Percentiles rank a stretch among this genome's conserved stretches.
These are phyloP conservation scores for Coemansia sp. DNA, from an alignment of 192 early-diverging fungal genomes.

Conservation along the genomic window DNA sequence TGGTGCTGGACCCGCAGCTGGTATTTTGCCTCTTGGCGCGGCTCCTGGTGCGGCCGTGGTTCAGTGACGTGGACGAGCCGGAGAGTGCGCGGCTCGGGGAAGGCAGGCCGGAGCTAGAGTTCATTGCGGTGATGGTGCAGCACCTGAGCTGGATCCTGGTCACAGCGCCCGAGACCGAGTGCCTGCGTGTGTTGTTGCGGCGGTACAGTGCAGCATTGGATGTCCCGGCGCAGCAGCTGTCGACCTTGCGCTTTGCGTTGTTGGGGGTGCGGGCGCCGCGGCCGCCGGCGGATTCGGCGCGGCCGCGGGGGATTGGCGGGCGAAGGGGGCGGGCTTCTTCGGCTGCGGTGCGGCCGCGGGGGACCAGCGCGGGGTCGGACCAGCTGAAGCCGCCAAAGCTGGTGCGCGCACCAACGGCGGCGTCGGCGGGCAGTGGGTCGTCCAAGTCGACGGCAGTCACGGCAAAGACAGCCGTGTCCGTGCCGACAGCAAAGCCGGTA, in stretches of 20 bases:
- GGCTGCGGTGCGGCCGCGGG: neutral
- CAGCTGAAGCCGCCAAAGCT: slow-evolving; percentile 4
- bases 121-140: slow-evolving; percentile 96
- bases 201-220: slow-evolving; percentile 65
- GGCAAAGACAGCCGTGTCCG: too few species aligned
- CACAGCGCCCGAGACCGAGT: slow-evolving; percentile 85
- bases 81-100: neutral
- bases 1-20: slow-evolving; percentile 82
- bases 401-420: slow-evolving; percentile 2
- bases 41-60: slow-evolving; percentile 61
- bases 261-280: neutral
- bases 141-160: slow-evolving; percentile 95
- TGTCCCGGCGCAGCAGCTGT: slow-evolving; percentile 12
- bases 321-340: too few species aligned
- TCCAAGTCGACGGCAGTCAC: neutral
- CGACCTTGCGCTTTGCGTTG: slow-evolving; percentile 10
- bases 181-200: slow-evolving; percentile 72
- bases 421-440: neutral
- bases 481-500: neutral
- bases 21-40: slow-evolving; percentile 86
- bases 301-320: neutral
- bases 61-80: slow-evolving; percentile 6
- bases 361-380: neutral
- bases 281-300: neutral
- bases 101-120: slow-evolving; percentile 55